phyloP scores from a whole-genome alignment of 495 filamentous ascomycete genomes.

The Aspergillus baeticus region DNA sequence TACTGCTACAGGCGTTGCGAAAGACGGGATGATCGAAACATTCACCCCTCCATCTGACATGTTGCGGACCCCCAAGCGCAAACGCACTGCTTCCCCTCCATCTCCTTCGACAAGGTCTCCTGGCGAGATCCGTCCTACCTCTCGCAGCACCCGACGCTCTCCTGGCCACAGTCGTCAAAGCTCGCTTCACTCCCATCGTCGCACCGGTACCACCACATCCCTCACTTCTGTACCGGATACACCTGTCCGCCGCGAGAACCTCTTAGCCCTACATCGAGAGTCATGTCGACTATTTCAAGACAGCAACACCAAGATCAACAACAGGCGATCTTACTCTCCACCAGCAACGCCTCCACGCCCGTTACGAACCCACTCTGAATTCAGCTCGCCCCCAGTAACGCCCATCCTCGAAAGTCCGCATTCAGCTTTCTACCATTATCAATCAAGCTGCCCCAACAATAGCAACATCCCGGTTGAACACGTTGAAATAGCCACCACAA shows the following conservation, averaged over 20 bases:
- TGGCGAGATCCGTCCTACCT: constrained; percentile 28
- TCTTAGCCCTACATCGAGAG: constrained; percentile 45
- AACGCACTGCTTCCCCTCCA: constrained; percentile 26
- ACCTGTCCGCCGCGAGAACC: constrained; percentile 33
- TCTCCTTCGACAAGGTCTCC: constrained; percentile 26
- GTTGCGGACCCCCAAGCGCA: constrained; percentile 15
- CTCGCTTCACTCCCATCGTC: constrained; percentile 33
- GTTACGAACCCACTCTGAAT: constrained; percentile 10
- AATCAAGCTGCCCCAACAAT: background rate
- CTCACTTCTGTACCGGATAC: constrained; percentile 28
- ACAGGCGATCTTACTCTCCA: constrained; percentile 6
- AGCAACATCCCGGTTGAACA: constrained; percentile 8
- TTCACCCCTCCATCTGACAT: constrained; percentile 1
- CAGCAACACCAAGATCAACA: constrained; percentile 10
- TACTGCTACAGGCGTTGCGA: background rate
- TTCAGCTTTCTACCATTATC: constrained; percentile 4
- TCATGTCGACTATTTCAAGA: constrained; percentile 47
- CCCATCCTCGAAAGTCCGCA: constrained; percentile 7
- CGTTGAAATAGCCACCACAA: constrained; percentile 22
- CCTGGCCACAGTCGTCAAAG: constrained; percentile 31
- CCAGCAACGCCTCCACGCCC: background rate
- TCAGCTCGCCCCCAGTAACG: constrained; percentile 15
- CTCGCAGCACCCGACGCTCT: constrained; percentile 25
- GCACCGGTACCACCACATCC: constrained; percentile 23
- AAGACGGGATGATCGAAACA: constrained; percentile 1